Percentiles rank a stretch among this genome's conserved stretches.
These are phyloP conservation scores for Basidiobolus heterosporus DNA, from an alignment of 371 early-diverging fungal species.

Conservation along the genomic window DNA sequence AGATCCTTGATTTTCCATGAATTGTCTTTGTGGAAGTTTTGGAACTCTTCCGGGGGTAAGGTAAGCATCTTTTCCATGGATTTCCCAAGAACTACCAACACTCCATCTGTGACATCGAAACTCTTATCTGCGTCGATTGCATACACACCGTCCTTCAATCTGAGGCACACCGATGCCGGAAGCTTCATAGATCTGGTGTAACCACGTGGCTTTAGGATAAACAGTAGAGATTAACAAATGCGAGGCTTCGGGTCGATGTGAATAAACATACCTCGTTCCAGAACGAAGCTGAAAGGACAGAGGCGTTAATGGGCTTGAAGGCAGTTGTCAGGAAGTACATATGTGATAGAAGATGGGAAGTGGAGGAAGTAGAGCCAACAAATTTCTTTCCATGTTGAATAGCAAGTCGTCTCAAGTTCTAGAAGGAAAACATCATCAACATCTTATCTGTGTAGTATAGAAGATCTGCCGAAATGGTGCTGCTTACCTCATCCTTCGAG, in stretches of 20 bases:
- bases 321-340: conserved; percentile 58
- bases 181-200: conserved; percentile 38
- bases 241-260: no score
- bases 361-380: conserved; percentile 79
- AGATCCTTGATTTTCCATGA: not conserved
- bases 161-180: conserved; percentile 44
- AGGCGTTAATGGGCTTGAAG: conserved; percentile 39
- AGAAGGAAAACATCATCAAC: not conserved
- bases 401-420: conserved; percentile 30
- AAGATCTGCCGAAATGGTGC: no score
- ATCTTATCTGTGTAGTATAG: not conserved
- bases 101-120: conserved; percentile 18
- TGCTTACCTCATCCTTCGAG: conserved; percentile 49
- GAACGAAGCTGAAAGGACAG: conserved; percentile 41
- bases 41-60: conserved; percentile 1
- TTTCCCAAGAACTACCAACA: not conserved
- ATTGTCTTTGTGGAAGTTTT: conserved; percentile 1
- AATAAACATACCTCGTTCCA: conserved; percentile 20
- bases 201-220: conserved; percentile 12
- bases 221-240: no score
- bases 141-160: conserved; percentile 35
- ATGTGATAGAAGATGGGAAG: conserved; percentile 58
- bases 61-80: conserved; percentile 18
- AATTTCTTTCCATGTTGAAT: conserved; percentile 25
- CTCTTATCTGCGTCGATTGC: conserved; percentile 72